Evolutionary conservation across 192 early-diverging fungal genomes (phyloP).

Genomic region (Thamnidium elegans): DNA sequence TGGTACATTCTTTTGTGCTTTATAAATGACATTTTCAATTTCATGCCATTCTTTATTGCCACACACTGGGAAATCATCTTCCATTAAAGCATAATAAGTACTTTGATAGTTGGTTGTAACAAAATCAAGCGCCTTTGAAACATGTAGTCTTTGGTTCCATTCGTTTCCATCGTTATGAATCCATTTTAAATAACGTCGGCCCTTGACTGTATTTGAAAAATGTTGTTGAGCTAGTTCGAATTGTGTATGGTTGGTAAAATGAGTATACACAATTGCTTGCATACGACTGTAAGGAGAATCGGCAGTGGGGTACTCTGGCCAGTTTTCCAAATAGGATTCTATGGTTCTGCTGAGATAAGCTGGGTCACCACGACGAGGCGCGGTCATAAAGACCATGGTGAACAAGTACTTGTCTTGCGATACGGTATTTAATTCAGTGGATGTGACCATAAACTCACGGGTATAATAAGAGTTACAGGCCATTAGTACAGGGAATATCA

Average conservation of each 20-base stretch:
- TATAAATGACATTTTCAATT: constrained; percentile 48
- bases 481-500: constrained; percentile 33
- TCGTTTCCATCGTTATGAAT: constrained; percentile 43
- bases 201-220: constrained; percentile 39
- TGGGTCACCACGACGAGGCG: constrained; percentile 42
- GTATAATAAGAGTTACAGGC: constrained; percentile 36
- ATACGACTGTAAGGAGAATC: constrained; percentile 46
- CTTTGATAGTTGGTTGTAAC: constrained; percentile 31
- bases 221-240: constrained; percentile 38
- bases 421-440: constrained; percentile 19
- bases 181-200: constrained; percentile 47
- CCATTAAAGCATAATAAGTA: constrained; percentile 47
- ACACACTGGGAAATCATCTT: constrained; percentile 58
- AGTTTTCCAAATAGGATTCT: constrained; percentile 45
- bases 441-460: constrained; percentile 19
- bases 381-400: constrained; percentile 51
- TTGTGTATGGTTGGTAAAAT: constrained; percentile 46
- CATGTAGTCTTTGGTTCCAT: constrained; percentile 50
- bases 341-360: constrained; percentile 47
- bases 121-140: constrained; percentile 41
- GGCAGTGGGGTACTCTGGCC: constrained; percentile 33
- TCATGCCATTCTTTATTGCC: constrained; percentile 43
- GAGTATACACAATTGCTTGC: constrained; percentile 50
- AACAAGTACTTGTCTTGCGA: constrained; percentile 42
- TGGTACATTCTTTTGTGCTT: constrained; percentile 38